Conservation (phyloP, 306 rosid genomes). For the Fragaria ananassa region DNA sequence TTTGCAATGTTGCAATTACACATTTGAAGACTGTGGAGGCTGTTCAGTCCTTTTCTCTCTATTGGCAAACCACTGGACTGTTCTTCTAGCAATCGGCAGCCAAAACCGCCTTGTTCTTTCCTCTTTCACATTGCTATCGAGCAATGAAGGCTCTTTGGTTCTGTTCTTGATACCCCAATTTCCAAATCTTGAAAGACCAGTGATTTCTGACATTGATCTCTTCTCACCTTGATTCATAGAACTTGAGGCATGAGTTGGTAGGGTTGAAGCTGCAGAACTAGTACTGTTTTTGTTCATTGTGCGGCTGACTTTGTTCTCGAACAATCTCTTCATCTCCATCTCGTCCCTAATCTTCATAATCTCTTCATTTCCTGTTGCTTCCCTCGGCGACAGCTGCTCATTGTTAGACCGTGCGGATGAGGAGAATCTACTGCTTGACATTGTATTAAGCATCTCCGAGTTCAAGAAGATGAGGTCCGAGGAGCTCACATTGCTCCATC, state of each 20-base stretch:
- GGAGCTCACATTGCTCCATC: constrained; percentile 91
- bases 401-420: constrained; percentile 22
- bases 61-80: constrained; percentile 87
- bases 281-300: constrained; percentile 25
- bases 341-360: constrained; percentile 53
- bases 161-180: constrained; percentile 37
- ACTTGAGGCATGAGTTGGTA: constrained; percentile 31
- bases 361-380: constrained; percentile 33
- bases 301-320: constrained; percentile 52
- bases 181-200: constrained; percentile 59
- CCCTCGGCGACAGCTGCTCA: not conserved
- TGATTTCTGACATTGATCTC: constrained; percentile 87
- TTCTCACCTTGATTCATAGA: constrained; percentile 37
- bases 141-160: constrained; percentile 35
- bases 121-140: constrained; percentile 45
- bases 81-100: constrained; percentile 84
- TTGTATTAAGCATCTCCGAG: constrained; percentile 60
- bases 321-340: constrained; percentile 61
- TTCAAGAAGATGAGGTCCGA: constrained; percentile 82
- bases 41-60: constrained; percentile 65
- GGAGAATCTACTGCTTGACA: constrained; percentile 63
- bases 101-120: constrained; percentile 69
- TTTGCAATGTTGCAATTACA: constrained; percentile 30
- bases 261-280: constrained; percentile 24
- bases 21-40: constrained; percentile 46